A percentile compares a stretch with the other conserved stretches of the same genome.
Evolutionary conservation across 768 basidiomycete genomes (phyloP).

Genomic region (Lactarius deliciosus): DNA sequence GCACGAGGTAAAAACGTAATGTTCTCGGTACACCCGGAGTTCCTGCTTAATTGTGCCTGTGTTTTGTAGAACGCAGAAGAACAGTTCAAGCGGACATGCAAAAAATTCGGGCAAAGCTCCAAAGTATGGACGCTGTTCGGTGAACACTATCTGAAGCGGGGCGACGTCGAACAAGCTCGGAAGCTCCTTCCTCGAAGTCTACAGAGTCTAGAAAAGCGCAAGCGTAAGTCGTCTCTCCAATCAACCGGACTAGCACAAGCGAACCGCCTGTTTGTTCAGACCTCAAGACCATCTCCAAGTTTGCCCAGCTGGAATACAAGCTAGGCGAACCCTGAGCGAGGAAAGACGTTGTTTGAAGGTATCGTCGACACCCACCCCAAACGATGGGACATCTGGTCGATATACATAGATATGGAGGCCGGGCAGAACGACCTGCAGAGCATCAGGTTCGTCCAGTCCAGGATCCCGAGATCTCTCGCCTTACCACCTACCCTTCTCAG

Average conservation of each 20-base stretch:
- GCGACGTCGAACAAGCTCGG: slow-evolving; percentile 75
- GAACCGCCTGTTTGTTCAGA: slow-evolving; percentile 48
- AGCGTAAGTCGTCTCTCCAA: slow-evolving; percentile 66
- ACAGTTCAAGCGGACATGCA: slow-evolving; percentile 81
- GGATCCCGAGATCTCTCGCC: background rate
- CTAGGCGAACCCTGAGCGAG: slow-evolving; percentile 90
- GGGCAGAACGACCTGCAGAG: slow-evolving; percentile 75
- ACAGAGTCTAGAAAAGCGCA: slow-evolving; percentile 89
- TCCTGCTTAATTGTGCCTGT: background rate
- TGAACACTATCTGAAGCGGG: slow-evolving; percentile 75
- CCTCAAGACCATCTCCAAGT: slow-evolving; percentile 91
- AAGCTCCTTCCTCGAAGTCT: slow-evolving; percentile 83
- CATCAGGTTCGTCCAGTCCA: slow-evolving; percentile 52
- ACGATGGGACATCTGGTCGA: slow-evolving; percentile 91
- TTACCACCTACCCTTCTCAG: slow-evolving; percentile 40
- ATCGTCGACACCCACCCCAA: slow-evolving; percentile 95
- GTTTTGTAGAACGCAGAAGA: slow-evolving; percentile 81
- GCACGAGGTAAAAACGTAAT: slow-evolving; percentile 53
- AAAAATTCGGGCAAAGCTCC: slow-evolving; percentile 92
- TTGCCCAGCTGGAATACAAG: slow-evolving; percentile 94
- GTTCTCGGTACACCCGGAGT: background rate
- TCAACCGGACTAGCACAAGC: background rate
- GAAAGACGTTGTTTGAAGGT: slow-evolving; percentile 94
- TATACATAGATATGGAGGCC: slow-evolving; percentile 97
- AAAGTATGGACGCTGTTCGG: slow-evolving; percentile 92